These are phyloP conservation scores for Trichomonas tenax DNA, from an alignment of 208 protist species.

Conservation along the genomic window DNA sequence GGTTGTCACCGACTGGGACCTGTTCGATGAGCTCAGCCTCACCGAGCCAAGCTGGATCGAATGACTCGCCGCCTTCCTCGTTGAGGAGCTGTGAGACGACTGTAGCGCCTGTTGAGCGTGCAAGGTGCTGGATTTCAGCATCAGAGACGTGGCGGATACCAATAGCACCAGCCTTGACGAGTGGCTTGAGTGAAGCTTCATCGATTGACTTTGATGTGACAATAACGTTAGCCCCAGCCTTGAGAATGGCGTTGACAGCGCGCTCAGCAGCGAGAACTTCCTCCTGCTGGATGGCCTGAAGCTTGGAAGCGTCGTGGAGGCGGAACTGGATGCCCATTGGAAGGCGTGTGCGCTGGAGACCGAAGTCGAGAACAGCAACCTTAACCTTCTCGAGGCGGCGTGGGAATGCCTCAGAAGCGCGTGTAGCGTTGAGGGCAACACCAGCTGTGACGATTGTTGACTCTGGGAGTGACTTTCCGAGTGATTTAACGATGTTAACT, in stretches of 20 bases:
- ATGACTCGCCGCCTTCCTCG: conserved; percentile 27
- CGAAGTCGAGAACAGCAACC: conserved; percentile 96
- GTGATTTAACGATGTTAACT: conserved; percentile 17
- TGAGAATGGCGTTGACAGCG: neutral
- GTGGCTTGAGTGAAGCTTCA: conserved; percentile 79
- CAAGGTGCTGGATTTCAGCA: neutral
- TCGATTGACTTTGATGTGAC: conserved; percentile 97
- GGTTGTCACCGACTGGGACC: conserved; percentile 59
- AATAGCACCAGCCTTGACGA: neutral
- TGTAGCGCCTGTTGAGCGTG: conserved; percentile 38
- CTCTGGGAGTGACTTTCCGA: conserved; percentile 9
- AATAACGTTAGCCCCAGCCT: conserved; percentile 91
- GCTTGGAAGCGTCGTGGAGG: neutral
- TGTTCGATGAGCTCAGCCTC: conserved; percentile 22
- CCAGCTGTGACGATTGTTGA: neutral
- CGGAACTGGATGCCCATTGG: conserved; percentile 68
- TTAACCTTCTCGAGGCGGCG: conserved; percentile 72
- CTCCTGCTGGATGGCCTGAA: neutral
- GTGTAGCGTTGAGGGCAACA: neutral
- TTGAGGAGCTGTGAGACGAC: conserved; percentile 29
- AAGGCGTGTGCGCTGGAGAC: conserved; percentile 85
- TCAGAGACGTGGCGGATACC: neutral
- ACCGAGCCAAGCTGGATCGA: conserved; percentile 29
- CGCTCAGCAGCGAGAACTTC: neutral
- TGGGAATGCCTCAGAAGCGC: conserved; percentile 60